Evolutionary conservation across 768 basidiomycete genomes (phyloP), one percentile per base, ranked within the genome.

Genomic region (Pisolithus sp.): DNA sequence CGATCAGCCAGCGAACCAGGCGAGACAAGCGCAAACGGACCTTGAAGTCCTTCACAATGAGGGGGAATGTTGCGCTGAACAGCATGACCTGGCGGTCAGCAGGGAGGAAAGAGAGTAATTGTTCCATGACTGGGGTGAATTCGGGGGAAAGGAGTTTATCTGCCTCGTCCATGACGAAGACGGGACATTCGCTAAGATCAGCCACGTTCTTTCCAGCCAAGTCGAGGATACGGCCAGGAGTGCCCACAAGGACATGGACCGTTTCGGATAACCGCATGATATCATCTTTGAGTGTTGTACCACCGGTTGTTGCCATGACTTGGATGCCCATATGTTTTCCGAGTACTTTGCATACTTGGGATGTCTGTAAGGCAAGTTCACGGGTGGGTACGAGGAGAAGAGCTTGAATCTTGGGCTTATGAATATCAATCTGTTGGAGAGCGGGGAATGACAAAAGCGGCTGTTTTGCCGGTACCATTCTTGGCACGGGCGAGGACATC

Each of bases 21-120:
- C 8, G 6, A n/a, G 40, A 24, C 38, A 23, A n/a, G 34, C 38
- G 18, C 18, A 38, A 23, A 51, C 41, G 7, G 46, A 89, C 95
- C 79, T 97, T 95, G 80, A 99, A 99, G 69, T 97, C 93, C 71
- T 97, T 97, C 65, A 99, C 96, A 64, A 95, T 93, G 79, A 96
- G 80, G 8, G 96, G 95, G 81, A 99, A 99, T 24, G 95, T 99
- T 45, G 95, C 95, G 49, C 93, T 96, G 74, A 99, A 98, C 57
- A 99, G 78, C 95, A 97, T 97, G 66, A 99, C 93, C 74, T 99
- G 95, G 50, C 93, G 80, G 63, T 87, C 81, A 50, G 76, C 66
- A 26, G 93, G 91, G 52, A 96, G 78, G 73, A 88, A 91, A 26
- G 79, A 78, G 52, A 99, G 79, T 36, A 99, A 72, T 64, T 96